phyloP scores from a whole-genome alignment of 305 asterid species.

The Fraxinus sp. region DNA sequence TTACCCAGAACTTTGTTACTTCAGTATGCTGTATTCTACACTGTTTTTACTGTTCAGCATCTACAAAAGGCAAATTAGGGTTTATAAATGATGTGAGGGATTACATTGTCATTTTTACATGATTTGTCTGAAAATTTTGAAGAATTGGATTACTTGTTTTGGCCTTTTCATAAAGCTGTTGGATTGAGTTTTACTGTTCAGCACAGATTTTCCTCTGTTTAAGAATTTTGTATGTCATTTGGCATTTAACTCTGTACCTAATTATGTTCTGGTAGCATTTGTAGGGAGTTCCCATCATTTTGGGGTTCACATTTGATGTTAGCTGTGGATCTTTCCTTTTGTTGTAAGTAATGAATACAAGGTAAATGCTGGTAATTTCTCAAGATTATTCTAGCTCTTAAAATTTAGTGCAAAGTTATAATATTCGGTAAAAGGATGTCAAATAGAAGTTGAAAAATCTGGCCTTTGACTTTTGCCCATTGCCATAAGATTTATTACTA shows the following conservation, averaged over 20 bases:
- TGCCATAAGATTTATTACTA: not conserved
- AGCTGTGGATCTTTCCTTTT: constrained; percentile 11
- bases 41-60: constrained; percentile 25
- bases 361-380: constrained; percentile 2
- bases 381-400: constrained; percentile 8
- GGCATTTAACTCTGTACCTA: not conserved
- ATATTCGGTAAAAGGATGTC: not conserved
- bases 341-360: constrained; percentile 11
- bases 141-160: constrained; percentile 14
- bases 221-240: not conserved
- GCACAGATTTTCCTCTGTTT: not conserved
- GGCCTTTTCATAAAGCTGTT: constrained; percentile 1
- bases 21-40: constrained; percentile 19
- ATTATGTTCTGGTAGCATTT: not conserved
- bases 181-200: constrained; percentile 17
- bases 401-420: not conserved
- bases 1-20: constrained; percentile 11
- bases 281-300: not conserved
- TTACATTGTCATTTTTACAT: not conserved
- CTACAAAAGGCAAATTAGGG: constrained; percentile 29
- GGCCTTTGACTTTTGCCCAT: not conserved
- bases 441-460: not conserved
- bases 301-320: not conserved
- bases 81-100: constrained; percentile 13
- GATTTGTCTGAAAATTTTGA: not conserved